Percentiles rank a stretch among this genome's conserved stretches.
Conservation (phyloP, 495 filamentous ascomycete genomes). For the Terfezia claveryi region DNA sequence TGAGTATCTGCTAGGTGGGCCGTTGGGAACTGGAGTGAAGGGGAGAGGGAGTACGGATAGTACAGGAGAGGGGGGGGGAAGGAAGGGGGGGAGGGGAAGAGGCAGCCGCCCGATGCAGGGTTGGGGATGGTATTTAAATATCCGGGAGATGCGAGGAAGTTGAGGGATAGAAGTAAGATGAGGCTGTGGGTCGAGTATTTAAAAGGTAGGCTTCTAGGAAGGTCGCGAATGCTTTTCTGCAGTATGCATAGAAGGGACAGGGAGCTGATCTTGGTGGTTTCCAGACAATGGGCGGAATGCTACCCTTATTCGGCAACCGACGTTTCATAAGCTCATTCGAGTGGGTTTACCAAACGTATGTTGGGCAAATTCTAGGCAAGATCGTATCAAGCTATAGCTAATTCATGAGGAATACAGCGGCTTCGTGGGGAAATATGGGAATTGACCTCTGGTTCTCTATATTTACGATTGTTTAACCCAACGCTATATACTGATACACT, state of each 20-base stretch:
- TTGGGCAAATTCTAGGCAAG: neutral
- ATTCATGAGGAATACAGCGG: slow-evolving; percentile 21
- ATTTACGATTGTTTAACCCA: slow-evolving; percentile 64
- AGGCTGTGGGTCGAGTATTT: slow-evolving; percentile 90
- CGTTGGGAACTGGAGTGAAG: slow-evolving; percentile 20
- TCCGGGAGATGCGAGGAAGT: slow-evolving; percentile 85
- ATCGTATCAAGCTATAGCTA: neutral
- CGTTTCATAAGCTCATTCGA: slow-evolving; percentile 88
- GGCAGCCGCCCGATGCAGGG: slow-evolving; percentile 51
- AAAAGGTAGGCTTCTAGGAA: slow-evolving; percentile 28
- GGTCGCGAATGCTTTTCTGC: neutral
- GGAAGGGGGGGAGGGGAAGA: slow-evolving; percentile 27
- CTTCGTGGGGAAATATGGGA: slow-evolving; percentile 93
- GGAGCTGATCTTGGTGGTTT: slow-evolving; percentile 1
- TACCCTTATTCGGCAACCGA: slow-evolving; percentile 80
- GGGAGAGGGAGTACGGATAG: slow-evolving; percentile 15
- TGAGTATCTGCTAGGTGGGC: slow-evolving; percentile 59
- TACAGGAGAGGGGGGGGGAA: slow-evolving; percentile 28
- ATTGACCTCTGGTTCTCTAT: slow-evolving; percentile 73
- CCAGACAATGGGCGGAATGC: slow-evolving; percentile 82
- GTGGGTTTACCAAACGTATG: slow-evolving; percentile 67
- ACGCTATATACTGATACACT: slow-evolving; percentile 66
- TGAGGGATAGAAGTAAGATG: slow-evolving; percentile 93
- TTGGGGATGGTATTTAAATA: slow-evolving; percentile 85
- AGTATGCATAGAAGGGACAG: neutral